A percentile compares a stretch with the other conserved stretches of the same genome.
phyloP scores from a whole-genome alignment of 1,139 yeast species.

The Protomyces inouyei region DNA sequence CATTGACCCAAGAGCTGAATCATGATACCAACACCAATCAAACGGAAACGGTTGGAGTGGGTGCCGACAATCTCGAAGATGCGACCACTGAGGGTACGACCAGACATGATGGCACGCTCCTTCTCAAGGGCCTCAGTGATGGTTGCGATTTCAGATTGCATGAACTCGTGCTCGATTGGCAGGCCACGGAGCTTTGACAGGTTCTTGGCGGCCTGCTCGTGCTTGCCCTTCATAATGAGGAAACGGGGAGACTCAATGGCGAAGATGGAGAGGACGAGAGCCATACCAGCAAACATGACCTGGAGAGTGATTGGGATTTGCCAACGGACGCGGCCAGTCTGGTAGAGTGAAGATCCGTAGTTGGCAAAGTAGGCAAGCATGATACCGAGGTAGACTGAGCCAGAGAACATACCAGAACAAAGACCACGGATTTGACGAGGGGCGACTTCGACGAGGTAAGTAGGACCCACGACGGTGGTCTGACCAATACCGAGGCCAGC shows the following conservation, averaged over 20 bases:
- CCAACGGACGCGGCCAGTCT: conserved; percentile 42
- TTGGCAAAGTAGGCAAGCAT: conserved; percentile 50
- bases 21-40: conserved; percentile 44
- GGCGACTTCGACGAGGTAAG: conserved; percentile 52
- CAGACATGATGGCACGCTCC: conserved; percentile 29
- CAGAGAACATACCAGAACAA: conserved; percentile 50
- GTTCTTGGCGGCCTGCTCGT: conserved; percentile 42
- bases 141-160: conserved; percentile 35
- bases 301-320: conserved; percentile 43
- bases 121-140: conserved; percentile 14
- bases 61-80: conserved; percentile 28
- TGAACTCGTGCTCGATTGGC: conserved; percentile 45
- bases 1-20: conserved; percentile 57
- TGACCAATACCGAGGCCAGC: conserved; percentile 57
- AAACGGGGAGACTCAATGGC: conserved; percentile 48
- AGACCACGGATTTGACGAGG: conserved; percentile 53
- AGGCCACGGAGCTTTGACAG: conserved; percentile 49
- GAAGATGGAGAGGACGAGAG: conserved; percentile 16
- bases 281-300: conserved; percentile 32
- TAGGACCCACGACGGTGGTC: conserved; percentile 56
- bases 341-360: conserved; percentile 43
- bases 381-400: conserved; percentile 54
- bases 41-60: conserved; percentile 46
- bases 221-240: conserved; percentile 42
- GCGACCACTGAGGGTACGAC: conserved; percentile 28